Conservation (phyloP, 345 rosid species). For the Eucalyptus sp. region DNA sequence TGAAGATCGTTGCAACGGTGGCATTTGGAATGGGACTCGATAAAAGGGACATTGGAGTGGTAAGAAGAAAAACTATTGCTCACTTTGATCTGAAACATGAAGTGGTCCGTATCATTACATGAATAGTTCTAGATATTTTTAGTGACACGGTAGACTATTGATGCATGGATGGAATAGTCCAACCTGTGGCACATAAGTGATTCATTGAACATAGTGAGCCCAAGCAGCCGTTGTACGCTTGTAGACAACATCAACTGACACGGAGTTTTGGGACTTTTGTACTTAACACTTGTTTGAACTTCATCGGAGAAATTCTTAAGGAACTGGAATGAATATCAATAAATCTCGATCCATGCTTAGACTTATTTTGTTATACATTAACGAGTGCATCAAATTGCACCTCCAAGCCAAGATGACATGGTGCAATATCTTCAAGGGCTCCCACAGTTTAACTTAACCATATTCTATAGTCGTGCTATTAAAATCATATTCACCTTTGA, state of each 20-base stretch:
- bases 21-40: conserved; percentile 99
- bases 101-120: not conserved
- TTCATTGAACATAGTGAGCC: not conserved
- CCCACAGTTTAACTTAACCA: not conserved
- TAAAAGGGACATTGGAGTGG: conserved; percentile 94
- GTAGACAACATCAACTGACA: not conserved
- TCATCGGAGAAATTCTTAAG: not conserved
- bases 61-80: conserved; percentile 31
- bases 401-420: not conserved
- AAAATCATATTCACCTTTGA: not conserved
- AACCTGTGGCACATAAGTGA: not conserved
- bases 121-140: not conserved
- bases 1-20: conserved; percentile 97
- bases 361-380: not conserved
- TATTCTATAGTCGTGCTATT: not conserved
- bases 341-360: not conserved
- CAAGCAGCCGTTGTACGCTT: not conserved
- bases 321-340: not conserved
- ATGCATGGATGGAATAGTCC: not conserved
- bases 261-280: not conserved
- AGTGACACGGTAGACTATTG: not conserved
- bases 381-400: not conserved
- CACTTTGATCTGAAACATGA: not conserved
- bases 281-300: not conserved
- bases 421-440: not conserved